Conservation (phyloP, 2,329 filamentous ascomycete species). For the Coniochaeta sp. region DNA sequence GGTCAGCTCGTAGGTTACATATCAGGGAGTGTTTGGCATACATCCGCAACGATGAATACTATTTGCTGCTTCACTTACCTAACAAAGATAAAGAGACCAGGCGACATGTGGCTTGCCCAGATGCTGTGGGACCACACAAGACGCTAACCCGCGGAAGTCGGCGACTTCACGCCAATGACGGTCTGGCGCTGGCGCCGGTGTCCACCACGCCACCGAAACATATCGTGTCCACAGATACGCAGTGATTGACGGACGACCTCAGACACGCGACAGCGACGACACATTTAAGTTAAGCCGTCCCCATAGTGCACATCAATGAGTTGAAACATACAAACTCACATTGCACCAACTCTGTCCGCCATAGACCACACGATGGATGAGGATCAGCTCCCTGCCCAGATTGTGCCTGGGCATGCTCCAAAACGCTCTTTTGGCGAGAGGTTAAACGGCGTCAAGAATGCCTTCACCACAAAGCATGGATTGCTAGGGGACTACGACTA, state of each 20-base stretch:
- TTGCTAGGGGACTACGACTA: constrained; percentile 86
- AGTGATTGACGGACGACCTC: neutral
- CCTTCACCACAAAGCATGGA: constrained; percentile 56
- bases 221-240: neutral
- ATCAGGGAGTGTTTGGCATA: too few species aligned
- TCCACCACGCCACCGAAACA: neutral
- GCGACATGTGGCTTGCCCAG: neutral
- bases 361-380: constrained; percentile 43
- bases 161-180: neutral
- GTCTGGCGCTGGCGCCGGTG: neutral
- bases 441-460: constrained; percentile 24
- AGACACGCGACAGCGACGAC: neutral
- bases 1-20: too few species aligned
- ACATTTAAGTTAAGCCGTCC: neutral
- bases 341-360: neutral
- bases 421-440: constrained; percentile 23
- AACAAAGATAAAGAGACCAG: neutral
- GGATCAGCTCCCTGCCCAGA: constrained; percentile 43
- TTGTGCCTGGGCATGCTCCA: constrained; percentile 31
- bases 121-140: neutral
- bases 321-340: neutral
- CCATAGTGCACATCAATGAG: neutral
- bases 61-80: neutral
- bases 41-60: too few species aligned
- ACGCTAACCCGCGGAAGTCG: neutral